Base-by-base conservation (phyloP, 2,329 filamentous ascomycete species). In the Helotiales sp. region DNA sequence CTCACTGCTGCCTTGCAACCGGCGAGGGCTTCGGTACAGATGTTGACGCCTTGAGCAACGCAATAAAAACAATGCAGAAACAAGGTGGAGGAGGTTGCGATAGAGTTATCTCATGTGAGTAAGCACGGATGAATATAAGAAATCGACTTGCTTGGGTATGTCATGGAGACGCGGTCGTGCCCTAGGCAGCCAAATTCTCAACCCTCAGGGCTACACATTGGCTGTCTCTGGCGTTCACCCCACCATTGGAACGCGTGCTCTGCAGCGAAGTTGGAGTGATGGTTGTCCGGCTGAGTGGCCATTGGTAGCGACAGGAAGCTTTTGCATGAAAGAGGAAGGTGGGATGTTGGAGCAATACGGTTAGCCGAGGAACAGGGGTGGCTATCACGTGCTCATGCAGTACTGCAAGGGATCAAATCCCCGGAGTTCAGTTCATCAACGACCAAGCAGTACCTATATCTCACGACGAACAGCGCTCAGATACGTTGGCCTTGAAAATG, bases 71-170 rank as follows among this genome's bases (percentile, higher is more conserved):
- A 22, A n/a, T 19, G 8, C 33, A 24, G 49, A 31, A 48, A 27
- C 27, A 48, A 52, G 30, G 42, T 27, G 19, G 48, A 38, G 55
- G 40, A 54, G 48, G 33, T 44, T 24, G 48, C 34, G 48, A 31
- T 27, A 46, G n/a, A 44, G 22, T 44, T 44, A 24, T 9, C n/a
- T 25, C 40, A 44, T 8, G 19, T 48, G 30, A 27, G 58, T 61
- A 54, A 62, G 62, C 62, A 62, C 62, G 62, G 62, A 47, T 46
- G 42, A 59, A 62, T 50, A 47, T 33, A 52, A 54, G 48, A 49
- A 42, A 12, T 25, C 25, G 27, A 50, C 33, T 46, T 55, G 40
- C 22, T 31, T 19, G 9, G 7, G 25, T 31, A 44, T 57, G 54
- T 40, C 49, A 52, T 40, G n/a, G 29, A 12, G 9, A 10, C 10